Percentiles rank a stretch among this genome's conserved stretches.
These are phyloP conservation scores for Endoconidiophora laricicola DNA, from an alignment of 2,329 filamentous ascomycete genomes.

Conservation along the genomic window DNA sequence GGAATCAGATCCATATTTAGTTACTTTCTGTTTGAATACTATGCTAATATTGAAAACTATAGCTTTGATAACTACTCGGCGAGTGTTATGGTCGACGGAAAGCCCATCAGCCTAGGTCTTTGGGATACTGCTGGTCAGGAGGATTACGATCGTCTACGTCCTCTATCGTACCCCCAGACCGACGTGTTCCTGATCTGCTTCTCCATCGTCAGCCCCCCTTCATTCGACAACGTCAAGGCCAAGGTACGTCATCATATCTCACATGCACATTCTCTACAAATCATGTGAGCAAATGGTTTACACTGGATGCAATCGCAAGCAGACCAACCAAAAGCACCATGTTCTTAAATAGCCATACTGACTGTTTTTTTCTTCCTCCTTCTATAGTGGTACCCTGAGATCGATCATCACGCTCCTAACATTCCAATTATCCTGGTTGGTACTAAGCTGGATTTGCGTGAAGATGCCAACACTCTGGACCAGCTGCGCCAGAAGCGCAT, in stretches of 20 bases:
- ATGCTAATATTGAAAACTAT: constrained; percentile 2
- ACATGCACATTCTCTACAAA: too few relatives aligned
- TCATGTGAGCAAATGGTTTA: background rate
- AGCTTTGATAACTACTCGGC: constrained; percentile 99
- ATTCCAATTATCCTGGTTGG: constrained; percentile 95
- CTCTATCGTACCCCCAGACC: constrained; percentile 93
- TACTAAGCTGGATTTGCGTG: constrained; percentile 89
- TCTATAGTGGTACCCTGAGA: constrained; percentile 91
- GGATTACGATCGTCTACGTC: constrained; percentile 90
- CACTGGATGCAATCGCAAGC: background rate
- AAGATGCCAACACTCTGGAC: constrained; percentile 69
- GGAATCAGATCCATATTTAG: constrained; percentile 7
- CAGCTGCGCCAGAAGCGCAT: constrained; percentile 80
- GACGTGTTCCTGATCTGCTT: constrained; percentile 98
- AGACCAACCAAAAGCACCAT: constrained; percentile 1
- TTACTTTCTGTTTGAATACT: too few relatives aligned
- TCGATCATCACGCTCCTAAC: constrained; percentile 87
- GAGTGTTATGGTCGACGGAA: constrained; percentile 97
- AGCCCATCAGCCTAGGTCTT: constrained; percentile 87
- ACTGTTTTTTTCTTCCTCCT: background rate
- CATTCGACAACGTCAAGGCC: constrained; percentile 96
- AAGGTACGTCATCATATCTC: constrained; percentile 48
- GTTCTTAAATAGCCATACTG: constrained; percentile 5
- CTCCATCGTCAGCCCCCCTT: constrained; percentile 92
- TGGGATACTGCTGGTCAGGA: constrained; percentile 99